Conservation (phyloP, 139 green algal species). For the Tetradesmus obliquus region DNA sequence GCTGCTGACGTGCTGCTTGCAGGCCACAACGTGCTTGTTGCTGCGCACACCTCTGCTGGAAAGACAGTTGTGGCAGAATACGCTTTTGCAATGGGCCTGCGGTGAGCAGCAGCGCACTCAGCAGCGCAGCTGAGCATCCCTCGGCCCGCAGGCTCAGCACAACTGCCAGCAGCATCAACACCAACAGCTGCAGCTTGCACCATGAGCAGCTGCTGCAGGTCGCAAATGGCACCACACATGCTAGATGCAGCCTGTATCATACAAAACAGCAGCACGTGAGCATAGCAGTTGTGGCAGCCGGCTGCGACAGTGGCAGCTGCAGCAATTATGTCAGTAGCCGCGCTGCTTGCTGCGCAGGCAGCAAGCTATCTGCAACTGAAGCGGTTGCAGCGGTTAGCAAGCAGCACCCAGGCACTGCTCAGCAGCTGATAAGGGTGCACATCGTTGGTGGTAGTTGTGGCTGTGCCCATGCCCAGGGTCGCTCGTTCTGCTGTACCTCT, state of each 20-base stretch:
- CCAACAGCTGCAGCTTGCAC: neutral
- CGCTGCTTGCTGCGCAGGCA: neutral
- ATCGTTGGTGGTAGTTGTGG: too few relatives aligned
- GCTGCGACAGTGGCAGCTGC: neutral
- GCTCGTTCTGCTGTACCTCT: too few relatives aligned
- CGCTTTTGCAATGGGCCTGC: slow-evolving; percentile 88
- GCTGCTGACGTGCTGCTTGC: neutral
- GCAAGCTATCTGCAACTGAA: neutral
- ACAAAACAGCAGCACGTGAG: too few relatives aligned
- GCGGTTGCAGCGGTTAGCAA: neutral
- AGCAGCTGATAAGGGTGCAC: too few relatives aligned
- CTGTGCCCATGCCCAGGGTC: too few relatives aligned
- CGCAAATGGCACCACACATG: neutral
- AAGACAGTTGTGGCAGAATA: slow-evolving; percentile 97
- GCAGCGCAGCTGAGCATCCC: neutral
- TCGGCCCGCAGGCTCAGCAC: neutral
- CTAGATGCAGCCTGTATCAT: neutral
- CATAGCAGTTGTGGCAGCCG: neutral
- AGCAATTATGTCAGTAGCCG: neutral
- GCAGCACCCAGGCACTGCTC: too few relatives aligned
- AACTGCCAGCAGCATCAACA: neutral
- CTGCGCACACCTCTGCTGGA: slow-evolving; percentile 93
- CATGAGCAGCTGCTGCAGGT: neutral
- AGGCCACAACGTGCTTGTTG: slow-evolving; percentile 91
- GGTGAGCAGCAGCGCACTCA: slow-evolving; percentile 27